Base-by-base conservation (phyloP, 495 filamentous ascomycete species). In the Copromyces sp. region DNA sequence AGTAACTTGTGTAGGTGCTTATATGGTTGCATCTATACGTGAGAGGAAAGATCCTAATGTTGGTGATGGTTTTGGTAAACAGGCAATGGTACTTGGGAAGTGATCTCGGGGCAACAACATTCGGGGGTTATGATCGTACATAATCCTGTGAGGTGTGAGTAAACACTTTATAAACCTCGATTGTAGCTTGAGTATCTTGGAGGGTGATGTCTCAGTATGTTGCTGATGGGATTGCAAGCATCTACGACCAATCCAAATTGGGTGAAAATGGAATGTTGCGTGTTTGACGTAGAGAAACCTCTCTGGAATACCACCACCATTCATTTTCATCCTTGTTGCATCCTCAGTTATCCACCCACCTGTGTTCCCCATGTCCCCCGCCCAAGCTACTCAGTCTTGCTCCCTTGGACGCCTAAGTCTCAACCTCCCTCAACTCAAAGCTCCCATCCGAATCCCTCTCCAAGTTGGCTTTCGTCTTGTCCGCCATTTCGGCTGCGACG, bases 301-400 rank as follows among this genome's bases (percentile, higher is more conserved):
- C 11, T 4, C 11, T 12, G 11, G 39, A 40, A 40, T 17, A 44
- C 9, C 17, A 7, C 41, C 16, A 3, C 41, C 3, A 44, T n/a
- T n/a, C 6, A 8, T 44, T 7, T n/a, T 17, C 16, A 2, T 8
- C 16, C 41, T n/a, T 44, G n/a, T n/a, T n/a, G n/a, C n/a, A n/a
- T n/a, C n/a, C n/a, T n/a, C n/a, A n/a, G n/a, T n/a, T n/a, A n/a
- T n/a, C n/a, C n/a, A n/a, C n/a, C n/a, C n/a, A n/a, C n/a, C n/a
- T 3, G 0, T 9, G 7, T n/a, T 45, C 2, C n/a, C 8, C 16
- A n/a, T n/a, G 2, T 45, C 42, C 81, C n/a, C 83, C 38, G 80
- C 78, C 12, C 84, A 86, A 70, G 85, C 84, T 7, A 76, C 84
- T 4, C 82, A 85, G 73, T 83, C 24, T 84, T 0, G 83, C 83